Base-by-base conservation (phyloP, 129 eudicot species). In the Apium graveolens region DNA sequence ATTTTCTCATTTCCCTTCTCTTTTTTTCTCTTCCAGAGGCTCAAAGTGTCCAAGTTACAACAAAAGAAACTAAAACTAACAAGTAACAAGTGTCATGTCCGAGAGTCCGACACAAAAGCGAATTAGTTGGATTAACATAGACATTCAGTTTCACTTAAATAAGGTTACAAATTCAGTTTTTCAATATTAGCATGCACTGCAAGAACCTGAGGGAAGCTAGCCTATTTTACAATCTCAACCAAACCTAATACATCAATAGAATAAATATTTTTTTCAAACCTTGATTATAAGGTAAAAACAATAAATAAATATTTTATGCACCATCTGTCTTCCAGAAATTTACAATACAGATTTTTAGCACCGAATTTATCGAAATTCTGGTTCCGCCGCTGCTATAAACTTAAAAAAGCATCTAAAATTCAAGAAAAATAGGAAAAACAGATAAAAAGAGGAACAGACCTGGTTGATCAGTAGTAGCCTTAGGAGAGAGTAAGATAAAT, bases 381-480 rank as follows among this genome's bases (percentile, higher is more conserved):
- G 41, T 38, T 38, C 41, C 41, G 41, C 6, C 5, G 6, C 41
- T 38, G 5, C 41, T 38, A 24, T 9, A 0, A n/a, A 57, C 31
- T 7, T 29, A 24, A 21, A 24, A 24, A 57, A n/a, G 3, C 66
- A n/a, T n/a, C 1, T 9, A 60, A 60, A n/a, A 60, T 57, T n/a
- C 29, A 57, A n/a, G 31, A 26, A 60, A n/a, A 60, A 1, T 38
- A 38, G 21, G 16, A 45, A 12, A 45, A 12, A 45, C 16, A 45
- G 0, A 14, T 5, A 51, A 21, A 60, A 26, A 60, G 8, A 60
- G 8, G 37, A 42, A 75, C 84, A 77, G 48, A 91, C 97, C 98
- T 83, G 93, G 91, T 80, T 89, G 94, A 88, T 94, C 97, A 79
- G 96, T 78, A 31, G 96, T 73, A n/a, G 98, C 97, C 85, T 80